phyloP scores from a whole-genome alignment of 352 stramenopile genomes.

The Phytophthora hibernalis region DNA sequence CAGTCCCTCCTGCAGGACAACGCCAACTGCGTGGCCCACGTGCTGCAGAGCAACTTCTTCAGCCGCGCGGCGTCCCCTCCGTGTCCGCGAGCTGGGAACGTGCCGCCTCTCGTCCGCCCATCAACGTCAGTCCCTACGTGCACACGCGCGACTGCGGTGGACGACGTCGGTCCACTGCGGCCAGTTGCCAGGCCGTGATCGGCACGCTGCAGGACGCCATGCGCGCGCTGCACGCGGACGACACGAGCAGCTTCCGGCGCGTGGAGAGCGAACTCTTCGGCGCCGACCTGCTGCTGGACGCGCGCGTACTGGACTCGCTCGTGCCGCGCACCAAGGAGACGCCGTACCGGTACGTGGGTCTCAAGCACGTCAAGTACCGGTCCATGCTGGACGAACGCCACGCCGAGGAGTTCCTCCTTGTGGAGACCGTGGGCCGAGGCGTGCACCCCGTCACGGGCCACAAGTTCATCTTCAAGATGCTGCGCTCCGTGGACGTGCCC shows the following conservation, averaged over 20 bases:
- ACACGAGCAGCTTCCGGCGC: conserved; percentile 53
- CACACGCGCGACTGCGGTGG: conserved; percentile 52
- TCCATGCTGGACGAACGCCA: conserved; percentile 62
- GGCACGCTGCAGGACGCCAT: conserved; percentile 66
- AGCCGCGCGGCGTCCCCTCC: conserved; percentile 39
- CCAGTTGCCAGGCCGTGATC: conserved; percentile 63
- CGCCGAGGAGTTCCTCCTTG: conserved; percentile 70
- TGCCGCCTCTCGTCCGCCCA: conserved; percentile 41
- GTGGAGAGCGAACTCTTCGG: conserved; percentile 69
- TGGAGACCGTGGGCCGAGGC: conserved; percentile 62
- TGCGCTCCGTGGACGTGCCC: conserved; percentile 62
- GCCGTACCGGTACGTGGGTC: conserved; percentile 74
- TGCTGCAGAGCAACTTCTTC: conserved; percentile 47
- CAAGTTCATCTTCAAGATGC: conserved; percentile 71
- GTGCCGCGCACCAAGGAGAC: conserved; percentile 69
- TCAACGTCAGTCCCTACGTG: conserved; percentile 56
- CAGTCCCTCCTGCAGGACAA: conserved; percentile 43
- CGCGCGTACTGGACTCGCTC: conserved; percentile 74
- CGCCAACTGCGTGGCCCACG: conserved; percentile 42
- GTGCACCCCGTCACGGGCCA: conserved; percentile 47
- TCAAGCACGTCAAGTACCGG: conserved; percentile 84
- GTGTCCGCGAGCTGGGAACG: conserved; percentile 45
- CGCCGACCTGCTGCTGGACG: conserved; percentile 66
- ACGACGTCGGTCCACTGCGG: conserved; percentile 55
- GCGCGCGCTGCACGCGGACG: conserved; percentile 62